Conservation (phyloP, 176 grass and related monocot genomes). For the Eleusine coracana region DNA sequence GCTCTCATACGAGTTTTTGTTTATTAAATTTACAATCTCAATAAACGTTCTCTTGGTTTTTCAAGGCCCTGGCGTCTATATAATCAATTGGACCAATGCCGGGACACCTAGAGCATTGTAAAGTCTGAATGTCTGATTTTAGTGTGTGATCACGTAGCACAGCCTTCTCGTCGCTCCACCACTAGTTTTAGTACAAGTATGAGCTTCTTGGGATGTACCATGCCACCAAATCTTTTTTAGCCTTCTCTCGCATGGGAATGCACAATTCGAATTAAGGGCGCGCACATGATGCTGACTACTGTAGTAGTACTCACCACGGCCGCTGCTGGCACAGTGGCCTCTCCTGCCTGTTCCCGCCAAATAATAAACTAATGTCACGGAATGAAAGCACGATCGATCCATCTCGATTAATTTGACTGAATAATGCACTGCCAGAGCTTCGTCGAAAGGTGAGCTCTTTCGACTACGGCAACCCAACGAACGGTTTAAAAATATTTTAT, state of each 20-base stretch:
- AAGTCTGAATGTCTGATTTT: constrained; percentile 53
- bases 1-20: background rate
- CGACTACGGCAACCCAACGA: background rate
- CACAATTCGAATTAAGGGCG: constrained; percentile 48
- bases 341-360: constrained; percentile 12
- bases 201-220: constrained; percentile 43
- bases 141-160: background rate
- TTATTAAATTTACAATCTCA: constrained; percentile 30
- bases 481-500: background rate
- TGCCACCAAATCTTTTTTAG: constrained; percentile 2
- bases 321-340: background rate
- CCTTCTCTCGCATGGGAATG: constrained; percentile 44
- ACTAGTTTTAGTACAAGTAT: background rate
- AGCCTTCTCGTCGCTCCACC: background rate
- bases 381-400: constrained; percentile 10
- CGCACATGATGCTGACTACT: constrained; percentile 39
- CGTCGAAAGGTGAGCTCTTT: constrained; percentile 1
- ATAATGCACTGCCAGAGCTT: background rate
- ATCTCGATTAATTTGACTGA: too few relatives aligned
- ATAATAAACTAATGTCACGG: constrained; percentile 32
- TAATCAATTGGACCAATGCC: constrained; percentile 47
- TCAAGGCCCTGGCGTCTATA: background rate
- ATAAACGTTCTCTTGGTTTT: constrained; percentile 51
- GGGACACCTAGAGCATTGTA: constrained; percentile 42
- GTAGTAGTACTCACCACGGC: too few relatives aligned